Base-by-base conservation (phyloP, 192 early-diverging fungal species). In the Lobosporangium transversale region DNA sequence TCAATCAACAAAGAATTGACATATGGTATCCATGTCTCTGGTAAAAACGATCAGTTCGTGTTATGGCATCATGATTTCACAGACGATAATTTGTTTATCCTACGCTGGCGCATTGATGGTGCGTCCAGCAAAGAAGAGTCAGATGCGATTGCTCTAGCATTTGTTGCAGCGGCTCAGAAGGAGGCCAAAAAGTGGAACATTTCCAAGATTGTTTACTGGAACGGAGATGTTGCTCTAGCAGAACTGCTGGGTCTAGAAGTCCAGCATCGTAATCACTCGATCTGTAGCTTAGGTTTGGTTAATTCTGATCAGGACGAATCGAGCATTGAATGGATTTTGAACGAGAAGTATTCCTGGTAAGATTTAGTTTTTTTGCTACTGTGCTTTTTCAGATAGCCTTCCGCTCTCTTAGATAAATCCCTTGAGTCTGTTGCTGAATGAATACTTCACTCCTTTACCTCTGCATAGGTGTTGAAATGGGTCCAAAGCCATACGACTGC, bases 311-410 rank as follows among this genome's bases (percentile, higher is more conserved):
- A 33, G 8, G 49, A 58, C 7, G 10, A 51, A 2, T 21, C 52
- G 8, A 47, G 29, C 12, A 32, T 74, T 0, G 62, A 64, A 20
- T 74, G 70, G 70, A 30, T 74, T 21, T 17, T 74, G 20, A 74
- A 74, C 26, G 62, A 74, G 44, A 70, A 75, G 10, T 75, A 75
- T 35, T 66, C 70, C 29, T 74, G 70, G 70, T 74, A 58, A 51
- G 48, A 11, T 9, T 9, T 17, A 0, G 11, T 2, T 29, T 9
- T 18, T 31, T 9, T n/a, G n/a, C n/a, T n/a, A n/a, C n/a, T n/a
- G n/a, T n/a, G n/a, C n/a, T n/a, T n/a, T n/a, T n/a, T n/a, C n/a
- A n/a, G n/a, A n/a, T n/a, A n/a, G n/a, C n/a, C n/a, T n/a, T n/a
- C n/a, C n/a, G n/a, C n/a, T n/a, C n/a, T n/a, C n/a, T n/a, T n/a